phyloP scores from a whole-genome alignment of 768 basidiomycete species.

The Tulasnella calospora region DNA sequence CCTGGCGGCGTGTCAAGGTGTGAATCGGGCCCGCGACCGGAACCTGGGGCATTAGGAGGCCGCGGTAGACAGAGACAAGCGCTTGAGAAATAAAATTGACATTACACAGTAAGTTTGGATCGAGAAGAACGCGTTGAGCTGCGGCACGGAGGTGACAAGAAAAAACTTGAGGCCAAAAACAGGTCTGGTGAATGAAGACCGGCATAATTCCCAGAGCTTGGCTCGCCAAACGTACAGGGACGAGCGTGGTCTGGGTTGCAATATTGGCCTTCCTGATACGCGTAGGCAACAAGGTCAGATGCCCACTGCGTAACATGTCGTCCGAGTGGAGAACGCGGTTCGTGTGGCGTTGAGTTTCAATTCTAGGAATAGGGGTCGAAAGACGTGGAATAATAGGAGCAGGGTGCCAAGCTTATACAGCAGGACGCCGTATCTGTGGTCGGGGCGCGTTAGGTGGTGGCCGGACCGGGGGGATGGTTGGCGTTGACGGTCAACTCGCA shows the following conservation, averaged over 20 bases:
- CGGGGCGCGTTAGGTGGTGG: not conserved
- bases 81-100: not conserved
- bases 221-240: not conserved
- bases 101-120: not conserved
- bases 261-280: slow-evolving; percentile 1
- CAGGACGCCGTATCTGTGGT: not conserved
- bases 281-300: not conserved
- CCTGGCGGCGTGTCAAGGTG: slow-evolving; percentile 4
- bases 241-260: slow-evolving; percentile 6
- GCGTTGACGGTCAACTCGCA: not conserved
- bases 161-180: not conserved
- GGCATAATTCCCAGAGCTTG: slow-evolving; percentile 5
- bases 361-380: not conserved
- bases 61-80: not conserved
- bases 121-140: not conserved
- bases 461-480: not conserved
- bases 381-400: slow-evolving; percentile 3
- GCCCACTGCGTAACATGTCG: not conserved
- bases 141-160: not conserved
- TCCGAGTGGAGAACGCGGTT: slow-evolving; percentile 5
- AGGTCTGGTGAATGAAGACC: not conserved
- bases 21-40: not conserved
- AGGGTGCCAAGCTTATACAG: not conserved
- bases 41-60: slow-evolving; percentile 7
- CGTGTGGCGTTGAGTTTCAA: not conserved